Base-by-base conservation (phyloP, 1,284 basidiomycete genomes). In the Cutaneotrichosporon dermatis region DNA sequence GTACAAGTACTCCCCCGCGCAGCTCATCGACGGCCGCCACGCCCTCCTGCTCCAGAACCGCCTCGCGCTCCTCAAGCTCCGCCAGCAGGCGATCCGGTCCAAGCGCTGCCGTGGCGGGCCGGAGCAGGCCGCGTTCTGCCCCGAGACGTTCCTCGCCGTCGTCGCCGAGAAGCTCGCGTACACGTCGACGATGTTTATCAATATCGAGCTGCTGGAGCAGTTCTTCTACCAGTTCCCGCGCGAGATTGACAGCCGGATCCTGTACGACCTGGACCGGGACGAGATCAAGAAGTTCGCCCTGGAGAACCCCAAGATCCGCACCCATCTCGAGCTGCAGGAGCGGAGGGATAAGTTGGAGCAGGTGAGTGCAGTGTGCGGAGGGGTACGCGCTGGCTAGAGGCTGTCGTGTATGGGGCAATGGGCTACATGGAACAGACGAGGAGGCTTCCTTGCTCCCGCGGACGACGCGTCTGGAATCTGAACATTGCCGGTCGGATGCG, bases 211-310 rank as follows among this genome's bases (percentile, higher is more conserved):
- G 8, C 84, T 99, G 1, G 90, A 94, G 71, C 93, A 98, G 72
- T 99, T 99, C 83, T 98, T 99, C 81, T 97, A 98, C 74, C 91
- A 93, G 81, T 97, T 99, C 81, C 95, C 95, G 56, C 86, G 94
- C 40, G 95, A 98, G 79, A 95, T 99, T 63, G 94, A 99, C 75
- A 90, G 90, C n/a, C 84, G 92, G 35, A 80, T 99, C 53, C 83
- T 95, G 49, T 96, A 97, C 70, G 89, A 95, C 75, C 83, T 97
- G 49, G 89, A 95, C 72, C 87, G 90, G 4, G 83, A 82, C 51
- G 91, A 95, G 74, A 89, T 97, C 51, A 84, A 86, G 60, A 68
- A 62, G 55, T 99, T 99, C 78, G 95, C 96, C 0, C 83, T 90
- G 35, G 93, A 99, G 81, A 99, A 99, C 73, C 95, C 94, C 1